Evolutionary conservation across 768 basidiomycete species (phyloP).

Genomic region (Tephrocybe sp.): DNA sequence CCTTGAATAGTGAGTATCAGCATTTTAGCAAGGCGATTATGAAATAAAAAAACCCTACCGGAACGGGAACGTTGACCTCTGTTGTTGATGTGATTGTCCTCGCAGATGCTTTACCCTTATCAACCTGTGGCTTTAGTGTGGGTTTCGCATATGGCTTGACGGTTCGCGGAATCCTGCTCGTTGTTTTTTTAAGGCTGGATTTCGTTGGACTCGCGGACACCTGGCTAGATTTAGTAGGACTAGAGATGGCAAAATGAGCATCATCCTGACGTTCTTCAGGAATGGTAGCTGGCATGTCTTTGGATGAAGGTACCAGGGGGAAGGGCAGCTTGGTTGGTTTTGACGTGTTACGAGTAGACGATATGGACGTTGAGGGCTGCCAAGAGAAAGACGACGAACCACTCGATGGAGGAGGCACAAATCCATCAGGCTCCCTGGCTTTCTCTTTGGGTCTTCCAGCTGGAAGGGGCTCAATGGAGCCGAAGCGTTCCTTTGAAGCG

Average conservation of each 20-base stretch:
- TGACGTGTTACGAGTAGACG: constrained; percentile 3
- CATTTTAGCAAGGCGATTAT: too few relatives aligned
- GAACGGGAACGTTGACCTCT: constrained; percentile 14
- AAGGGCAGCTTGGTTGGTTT: constrained; percentile 30
- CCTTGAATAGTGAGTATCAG: background rate
- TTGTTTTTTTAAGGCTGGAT: constrained; percentile 50
- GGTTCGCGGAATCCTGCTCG: constrained; percentile 63
- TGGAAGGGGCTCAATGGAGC: constrained; percentile 27
- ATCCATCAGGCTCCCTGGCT: constrained; percentile 5
- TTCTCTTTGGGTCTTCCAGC: constrained; percentile 15
- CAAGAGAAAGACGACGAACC: background rate
- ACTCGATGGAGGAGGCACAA: constrained; percentile 11
- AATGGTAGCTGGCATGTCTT: constrained; percentile 22
- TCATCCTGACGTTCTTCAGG: constrained; percentile 29
- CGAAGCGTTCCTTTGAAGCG: constrained; percentile 26
- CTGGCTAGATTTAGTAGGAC: constrained; percentile 19
- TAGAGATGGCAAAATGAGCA: constrained; percentile 3
- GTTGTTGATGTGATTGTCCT: constrained; percentile 22
- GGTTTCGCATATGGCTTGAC: constrained; percentile 59
- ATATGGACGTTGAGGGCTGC: background rate
- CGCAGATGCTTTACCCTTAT: constrained; percentile 12
- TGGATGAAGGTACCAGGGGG: constrained; percentile 27
- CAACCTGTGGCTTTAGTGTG: constrained; percentile 8
- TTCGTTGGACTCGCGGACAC: constrained; percentile 32
- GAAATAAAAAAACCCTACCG: background rate